Conservation (phyloP, 257 asterid genomes). For the Primulina huaijiensis region DNA sequence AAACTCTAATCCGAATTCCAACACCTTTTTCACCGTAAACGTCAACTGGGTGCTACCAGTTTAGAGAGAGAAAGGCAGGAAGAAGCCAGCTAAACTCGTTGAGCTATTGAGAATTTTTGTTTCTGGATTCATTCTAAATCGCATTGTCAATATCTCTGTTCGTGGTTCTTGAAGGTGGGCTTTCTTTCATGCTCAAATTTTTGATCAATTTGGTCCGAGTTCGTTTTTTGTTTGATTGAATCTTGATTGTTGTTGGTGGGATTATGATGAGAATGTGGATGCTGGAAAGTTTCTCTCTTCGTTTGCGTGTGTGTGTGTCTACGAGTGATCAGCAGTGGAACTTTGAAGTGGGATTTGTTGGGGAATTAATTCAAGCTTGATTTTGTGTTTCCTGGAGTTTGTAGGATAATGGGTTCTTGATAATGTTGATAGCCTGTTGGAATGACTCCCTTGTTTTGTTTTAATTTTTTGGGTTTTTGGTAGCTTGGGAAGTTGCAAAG, state of each 20-base stretch:
- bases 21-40: slow-evolving; percentile 23
- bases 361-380: neutral
- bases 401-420: neutral
- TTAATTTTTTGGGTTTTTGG: no score
- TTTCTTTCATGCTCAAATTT: slow-evolving; percentile 14
- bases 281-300: neutral
- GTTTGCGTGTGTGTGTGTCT: neutral
- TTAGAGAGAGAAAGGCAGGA: slow-evolving; percentile 16
- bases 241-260: neutral
- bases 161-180: slow-evolving; percentile 40
- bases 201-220: neutral
- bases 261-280: neutral
- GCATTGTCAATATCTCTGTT: slow-evolving; percentile 47
- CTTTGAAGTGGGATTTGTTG: neutral
- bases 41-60: slow-evolving; percentile 27
- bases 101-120: slow-evolving; percentile 22
- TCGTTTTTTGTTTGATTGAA: no score
- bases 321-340: neutral
- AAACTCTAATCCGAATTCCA: slow-evolving; percentile 25
- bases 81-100: slow-evolving; percentile 23
- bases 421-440: neutral
- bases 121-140: slow-evolving; percentile 24
- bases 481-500: neutral
- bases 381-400: neutral
- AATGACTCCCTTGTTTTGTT: neutral